Base-by-base conservation (phyloP, 805 yeast genomes). In the Candida dajiaensis region DNA sequence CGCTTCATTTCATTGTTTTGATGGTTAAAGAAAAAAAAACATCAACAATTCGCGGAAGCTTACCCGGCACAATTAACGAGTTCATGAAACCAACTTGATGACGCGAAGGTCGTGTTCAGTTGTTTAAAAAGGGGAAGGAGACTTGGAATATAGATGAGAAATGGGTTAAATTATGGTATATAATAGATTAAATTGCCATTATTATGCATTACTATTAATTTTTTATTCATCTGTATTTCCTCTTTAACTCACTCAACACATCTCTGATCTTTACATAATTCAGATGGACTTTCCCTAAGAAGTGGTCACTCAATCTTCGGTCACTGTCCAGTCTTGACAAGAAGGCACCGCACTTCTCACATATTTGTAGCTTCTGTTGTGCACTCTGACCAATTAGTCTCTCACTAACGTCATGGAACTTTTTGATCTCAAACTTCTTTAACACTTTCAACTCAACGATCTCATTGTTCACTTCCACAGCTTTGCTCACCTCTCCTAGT, bases 281-380 rank as follows among this genome's bases (percentile, higher is more conserved):
- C 52, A 86, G 61, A 67, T 90, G 97, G 49, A 87, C 78, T 56
- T 88, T 89, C 1, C 98, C 98, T 21, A 82, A 67, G 61, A 88
- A 89, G 64, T 90, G 97, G 56, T 87, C 96, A 1, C 92, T 95
- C 51, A 90, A 70, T 55, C 97, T 73, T 62, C 89, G 73, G 62
- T 90, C 97, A 48, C 85, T 87, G 63, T 90, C 98, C 46, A 89
- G 68, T 50, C 92, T 71, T 9, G 95, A 85, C 35, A 92, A 69
- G 58, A 84, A 89, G 0, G 96, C 96, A 1, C 96, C 96, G 66
- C 98, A 90, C 1, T 80, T 81, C 52, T 80, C 85, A 65, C 98
- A 90, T 1, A 88, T 95, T 63, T 89, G 97, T 40, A 90, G 70
- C 62, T 88, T 87, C 58, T 90, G 97, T 59, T 86, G 95, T 1